phyloP scores from a whole-genome alignment of 345 rosid genomes.

The Gossypium thurberi region DNA sequence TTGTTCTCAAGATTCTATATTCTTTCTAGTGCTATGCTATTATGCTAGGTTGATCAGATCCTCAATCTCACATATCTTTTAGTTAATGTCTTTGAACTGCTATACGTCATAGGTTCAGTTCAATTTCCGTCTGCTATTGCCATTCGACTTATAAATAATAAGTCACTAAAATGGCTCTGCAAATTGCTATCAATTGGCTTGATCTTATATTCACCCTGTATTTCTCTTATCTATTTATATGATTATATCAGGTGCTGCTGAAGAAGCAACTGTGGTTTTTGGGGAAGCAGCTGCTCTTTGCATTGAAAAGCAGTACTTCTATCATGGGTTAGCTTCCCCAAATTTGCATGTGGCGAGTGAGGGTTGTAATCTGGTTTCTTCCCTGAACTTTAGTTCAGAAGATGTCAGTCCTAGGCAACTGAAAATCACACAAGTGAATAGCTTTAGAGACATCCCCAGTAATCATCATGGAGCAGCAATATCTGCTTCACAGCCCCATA shows the following conservation, averaged over 20 bases:
- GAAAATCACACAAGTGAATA: constrained; percentile 63
- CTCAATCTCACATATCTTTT: neutral
- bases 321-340: constrained; percentile 38
- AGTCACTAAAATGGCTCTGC: no score
- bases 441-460: constrained; percentile 62
- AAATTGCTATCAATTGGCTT: neutral
- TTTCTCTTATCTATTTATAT: neutral
- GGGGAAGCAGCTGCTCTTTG: constrained; percentile 80
- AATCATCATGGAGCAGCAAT: constrained; percentile 42
- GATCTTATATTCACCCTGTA: neutral
- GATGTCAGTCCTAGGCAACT: constrained; percentile 63
- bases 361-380: constrained; percentile 41
- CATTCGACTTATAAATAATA: neutral
- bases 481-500: constrained; percentile 48
- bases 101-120: neutral
- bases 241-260: constrained; percentile 66
- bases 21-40: constrained; percentile 6
- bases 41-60: neutral
- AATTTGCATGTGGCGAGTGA: constrained; percentile 40
- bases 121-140: neutral
- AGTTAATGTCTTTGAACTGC: neutral
- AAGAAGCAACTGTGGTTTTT: constrained; percentile 75
- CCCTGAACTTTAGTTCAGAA: constrained; percentile 39
- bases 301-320: constrained; percentile 72
- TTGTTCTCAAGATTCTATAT: neutral